Base-by-base conservation (phyloP, 495 filamentous ascomycete genomes). In the Penicillium alfredii region DNA sequence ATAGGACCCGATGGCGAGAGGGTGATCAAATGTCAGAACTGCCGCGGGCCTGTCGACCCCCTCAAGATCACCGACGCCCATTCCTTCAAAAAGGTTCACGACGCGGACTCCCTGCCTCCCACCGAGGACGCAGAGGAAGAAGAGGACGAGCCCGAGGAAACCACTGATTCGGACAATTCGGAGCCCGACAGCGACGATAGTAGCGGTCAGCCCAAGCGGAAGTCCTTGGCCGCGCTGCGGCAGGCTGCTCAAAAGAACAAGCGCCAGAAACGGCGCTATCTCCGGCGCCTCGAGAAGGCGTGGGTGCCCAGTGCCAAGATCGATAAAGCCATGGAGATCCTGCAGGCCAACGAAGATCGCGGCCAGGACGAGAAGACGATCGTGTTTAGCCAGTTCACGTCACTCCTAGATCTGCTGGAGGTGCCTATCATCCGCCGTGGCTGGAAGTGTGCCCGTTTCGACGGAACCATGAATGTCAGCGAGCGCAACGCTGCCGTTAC, bases 381-480 rank as follows among this genome's bases (percentile, higher is more conserved):
- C 28, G 75, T 97, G 42, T 97, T 97, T 61, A 87, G 81, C 36
- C 85, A 94, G 54, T 97, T 90, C 63, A 95, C 90, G 4, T 83
- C 86, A 0, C 71, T 96, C 10, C 77, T 97, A 4, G 90, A 96
- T 60, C 71, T 95, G n/a, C 74, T 96, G 6, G 88, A 96, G 61
- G 74, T 94, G n/a, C 85, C 88, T 0, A 76, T 96, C 47, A 58
- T 63, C 23, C 69, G 79, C n/a, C 63, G 72, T 8, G 69, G 69
- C 28, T 78, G 78, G 61, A 58, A 64, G 2, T 88, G 81, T 51
- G 70, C 74, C 37, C 83, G 90, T 31, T 97, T 94, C 61, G 89
- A 95, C 44, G 90, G 90, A 15, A 77, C 73, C 47, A 95, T 96
- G 89, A 69, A 64, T 11, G 66, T 77, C 10, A 62, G 63, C 0